Conservation (phyloP, 176 grass and related monocot genomes). For the Cenchrus purpureus region DNA sequence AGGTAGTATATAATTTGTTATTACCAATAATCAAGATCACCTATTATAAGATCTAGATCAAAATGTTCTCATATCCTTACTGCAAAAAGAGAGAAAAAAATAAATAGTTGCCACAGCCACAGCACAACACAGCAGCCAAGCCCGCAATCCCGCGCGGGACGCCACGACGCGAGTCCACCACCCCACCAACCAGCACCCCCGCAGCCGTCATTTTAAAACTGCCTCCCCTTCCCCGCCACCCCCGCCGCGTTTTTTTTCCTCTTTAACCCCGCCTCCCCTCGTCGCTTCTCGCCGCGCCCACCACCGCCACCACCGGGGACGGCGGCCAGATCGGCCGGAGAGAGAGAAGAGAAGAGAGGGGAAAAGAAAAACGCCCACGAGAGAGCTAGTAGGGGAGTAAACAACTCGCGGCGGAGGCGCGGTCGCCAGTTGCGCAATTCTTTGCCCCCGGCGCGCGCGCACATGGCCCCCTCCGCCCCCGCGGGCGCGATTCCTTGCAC, state of each 20-base stretch:
- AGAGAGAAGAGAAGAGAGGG: neutral
- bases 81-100: neutral
- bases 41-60: neutral
- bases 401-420: constrained; percentile 19
- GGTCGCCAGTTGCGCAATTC: neutral
- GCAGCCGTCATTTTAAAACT: constrained; percentile 19
- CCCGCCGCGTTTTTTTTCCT: constrained; percentile 28
- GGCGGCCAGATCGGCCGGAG: constrained; percentile 46
- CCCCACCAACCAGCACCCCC: neutral
- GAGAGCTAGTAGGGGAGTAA: neutral
- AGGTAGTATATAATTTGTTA: too few species aligned
- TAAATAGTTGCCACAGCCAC: neutral
- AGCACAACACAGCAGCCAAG: neutral
- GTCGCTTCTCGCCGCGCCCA: constrained; percentile 27
- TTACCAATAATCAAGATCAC: neutral
- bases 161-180: neutral
- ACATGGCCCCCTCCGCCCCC: constrained; percentile 60
- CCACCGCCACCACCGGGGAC: constrained; percentile 27
- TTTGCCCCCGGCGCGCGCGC: constrained; percentile 25
- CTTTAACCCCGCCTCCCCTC: neutral
- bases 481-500: constrained; percentile 56
- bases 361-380: neutral
- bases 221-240: too few species aligned
- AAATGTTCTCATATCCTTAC: neutral
- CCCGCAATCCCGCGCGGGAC: neutral